A percentile compares a stretch with the other conserved stretches of the same genome.
phyloP scores from a whole-genome alignment of 495 filamentous ascomycete species.

The Rostrohypoxylon terebratum region DNA sequence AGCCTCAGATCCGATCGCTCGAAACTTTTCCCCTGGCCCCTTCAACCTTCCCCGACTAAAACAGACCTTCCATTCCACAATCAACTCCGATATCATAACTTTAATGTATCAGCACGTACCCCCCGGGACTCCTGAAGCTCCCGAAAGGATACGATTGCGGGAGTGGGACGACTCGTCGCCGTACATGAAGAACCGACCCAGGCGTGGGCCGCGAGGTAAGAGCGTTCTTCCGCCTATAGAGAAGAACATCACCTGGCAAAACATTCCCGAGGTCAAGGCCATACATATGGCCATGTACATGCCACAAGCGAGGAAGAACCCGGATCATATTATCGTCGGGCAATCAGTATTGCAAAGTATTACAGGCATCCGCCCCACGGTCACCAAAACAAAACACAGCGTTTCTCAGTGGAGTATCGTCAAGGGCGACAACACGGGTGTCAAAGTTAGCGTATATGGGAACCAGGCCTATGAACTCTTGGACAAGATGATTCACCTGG shows the following conservation, averaged over 20 bases:
- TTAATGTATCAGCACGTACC: conserved; percentile 83
- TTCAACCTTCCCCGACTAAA: conserved; percentile 89
- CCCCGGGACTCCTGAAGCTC: conserved; percentile 75
- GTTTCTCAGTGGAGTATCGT: conserved; percentile 72
- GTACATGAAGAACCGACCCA: conserved; percentile 90
- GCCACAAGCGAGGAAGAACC: conserved; percentile 69
- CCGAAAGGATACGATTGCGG: conserved; percentile 77
- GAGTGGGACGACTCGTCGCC: conserved; percentile 90
- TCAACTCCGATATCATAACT: conserved; percentile 90
- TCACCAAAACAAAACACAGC: conserved; percentile 74
- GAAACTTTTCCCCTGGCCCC: conserved; percentile 90
- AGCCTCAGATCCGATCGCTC: conserved; percentile 85
- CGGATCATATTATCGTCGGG: conserved; percentile 78
- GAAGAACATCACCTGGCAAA: conserved; percentile 82
- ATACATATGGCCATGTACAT: conserved; percentile 84
- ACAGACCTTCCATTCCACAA: conserved; percentile 87
- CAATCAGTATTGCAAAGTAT: conserved; percentile 87
- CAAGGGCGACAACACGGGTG: conserved; percentile 69
- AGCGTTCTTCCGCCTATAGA: conserved; percentile 74
- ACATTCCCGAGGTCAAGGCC: conserved; percentile 82
- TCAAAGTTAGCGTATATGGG: conserved; percentile 76
- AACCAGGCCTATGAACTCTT: conserved; percentile 91
- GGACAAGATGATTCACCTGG: conserved; percentile 84
- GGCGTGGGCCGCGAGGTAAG: conserved; percentile 80
- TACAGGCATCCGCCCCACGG: conserved; percentile 76